These are phyloP conservation scores for Eucalyptus regnans DNA, from an alignment of 345 rosid species.

Conservation along the genomic window DNA sequence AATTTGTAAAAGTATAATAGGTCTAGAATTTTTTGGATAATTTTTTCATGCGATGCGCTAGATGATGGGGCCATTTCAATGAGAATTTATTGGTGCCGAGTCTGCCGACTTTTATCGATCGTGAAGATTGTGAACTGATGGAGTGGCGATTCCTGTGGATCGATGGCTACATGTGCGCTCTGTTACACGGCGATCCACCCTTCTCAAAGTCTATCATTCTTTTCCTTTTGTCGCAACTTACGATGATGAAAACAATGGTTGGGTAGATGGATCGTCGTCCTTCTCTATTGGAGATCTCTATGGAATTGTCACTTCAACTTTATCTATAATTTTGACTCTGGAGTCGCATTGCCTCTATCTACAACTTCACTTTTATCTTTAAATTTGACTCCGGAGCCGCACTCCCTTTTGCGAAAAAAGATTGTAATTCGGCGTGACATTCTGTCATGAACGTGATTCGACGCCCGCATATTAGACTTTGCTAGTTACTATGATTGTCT, in stretches of 20 bases:
- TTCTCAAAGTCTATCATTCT: not conserved
- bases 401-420: not conserved
- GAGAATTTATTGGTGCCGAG: not conserved
- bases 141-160: not conserved
- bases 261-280: not conserved
- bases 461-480: not conserved
- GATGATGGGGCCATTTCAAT: not conserved
- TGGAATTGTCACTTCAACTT: not conserved
- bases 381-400: not conserved
- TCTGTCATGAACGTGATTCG: not conserved
- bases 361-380: not conserved
- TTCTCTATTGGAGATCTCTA: not conserved
- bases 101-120: not conserved
- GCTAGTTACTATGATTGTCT: not conserved
- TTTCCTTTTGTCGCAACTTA: not conserved
- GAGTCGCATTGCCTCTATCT: not conserved
- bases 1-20: not conserved
- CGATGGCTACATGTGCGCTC: not conserved
- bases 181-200: not conserved
- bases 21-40: accelerated
- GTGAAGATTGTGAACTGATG: not conserved
- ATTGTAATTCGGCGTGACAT: not conserved
- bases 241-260: not conserved
- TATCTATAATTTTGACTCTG: not conserved
- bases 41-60: accelerated